Base-by-base conservation (phyloP, 208 protist species). In the Trypanosomatidae sp. region DNA sequence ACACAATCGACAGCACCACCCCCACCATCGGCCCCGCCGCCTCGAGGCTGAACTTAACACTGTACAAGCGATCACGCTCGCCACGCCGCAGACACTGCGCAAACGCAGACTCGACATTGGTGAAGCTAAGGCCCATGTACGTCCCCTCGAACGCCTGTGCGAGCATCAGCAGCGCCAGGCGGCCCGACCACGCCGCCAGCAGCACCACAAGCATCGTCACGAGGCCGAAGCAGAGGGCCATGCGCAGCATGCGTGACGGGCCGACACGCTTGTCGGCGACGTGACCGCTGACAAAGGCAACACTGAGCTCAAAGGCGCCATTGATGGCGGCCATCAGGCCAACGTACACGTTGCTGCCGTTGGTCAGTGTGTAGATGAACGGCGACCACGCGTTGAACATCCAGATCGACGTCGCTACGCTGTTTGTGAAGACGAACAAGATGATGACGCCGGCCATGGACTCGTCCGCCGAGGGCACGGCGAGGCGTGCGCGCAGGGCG, bases 321-420 rank as follows among this genome's bases (percentile, higher is more conserved):
- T 85, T 78, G 22, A 76, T 55, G 33, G 62, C 75, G 4, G 71
- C 48, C 50, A 85, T 71, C 15, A 80, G 46, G 20, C 75, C 75
- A 41, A 85, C 75, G 13, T 61, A 51, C n/a, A 66, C 8, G 55
- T 85, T 85, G 42, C 70, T 77, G 20, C 53, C 38, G 32, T 60
- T 55, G 48, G 80, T 80, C 26, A 61, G 22, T 7, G 58, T 43
- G 43, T 61, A 85, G 18, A 85, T 63, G 25, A 72, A 80, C 15
- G 75, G 75, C 18, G 71, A 60, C 71, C 75, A 85, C 13, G 68
- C 66, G 54, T 78, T 77, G 45, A 61, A 75, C 66, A 78, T 78
- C 71, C 75, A 85, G 27, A 85, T 68, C 26, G 75, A 85, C 6
- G 61, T 66, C 11, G 75, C 66, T 16, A 85, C 60, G 32, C 71